Evolutionary conservation across 192 early-diverging fungal species (phyloP), one percentile per base, ranked within the genome.

Genomic region (Coemansia guatemalensis): DNA sequence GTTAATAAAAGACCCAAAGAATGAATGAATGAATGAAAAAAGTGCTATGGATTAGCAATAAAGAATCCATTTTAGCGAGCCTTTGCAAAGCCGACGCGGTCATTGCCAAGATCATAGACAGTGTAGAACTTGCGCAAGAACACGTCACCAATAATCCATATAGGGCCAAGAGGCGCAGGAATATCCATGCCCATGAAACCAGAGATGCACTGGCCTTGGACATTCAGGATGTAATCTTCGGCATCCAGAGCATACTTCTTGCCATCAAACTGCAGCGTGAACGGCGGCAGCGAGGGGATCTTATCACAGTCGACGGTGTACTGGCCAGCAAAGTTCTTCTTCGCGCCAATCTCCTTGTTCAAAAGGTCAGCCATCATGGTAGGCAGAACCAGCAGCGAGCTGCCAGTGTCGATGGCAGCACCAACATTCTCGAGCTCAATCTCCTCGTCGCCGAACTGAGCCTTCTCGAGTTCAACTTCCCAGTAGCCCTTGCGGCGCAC

Each of bases 151-250:
- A 94, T 85, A 49, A 94, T 92, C 92, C 92, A 93, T 54, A 93
- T 85, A 30, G 88, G 87, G n/a, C 88, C 88, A 26, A 88, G 70
- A 9, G 83, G 84, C 60, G 83, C 87, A 5, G 92, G 91, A 59
- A 94, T 88, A 61, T 96, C 94, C 73, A 95, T 86, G 35, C 95
- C 96, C 90, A 96, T 94, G 78, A 99, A 98, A 25, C 84, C 88
- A 50, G 86, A 88, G 32, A 92, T 85, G 71, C 89, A 92, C 60
- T 83, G 81, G 44, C 82, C 78, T 75, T 89, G 86, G 35, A 88
- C 87, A 55, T 85, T 64, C 27, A 87, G 72, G 1, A 84, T 60
- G 63, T 92, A 92, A 69, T 94, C 90, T 30, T 88, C 69, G 53
- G 75, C 85, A 49, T 62, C 55, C 50, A 83, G 71, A 29, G 68